phyloP scores from a whole-genome alignment of 2,329 filamentous ascomycete genomes.

The Phyllosticta citribraziliensis region DNA sequence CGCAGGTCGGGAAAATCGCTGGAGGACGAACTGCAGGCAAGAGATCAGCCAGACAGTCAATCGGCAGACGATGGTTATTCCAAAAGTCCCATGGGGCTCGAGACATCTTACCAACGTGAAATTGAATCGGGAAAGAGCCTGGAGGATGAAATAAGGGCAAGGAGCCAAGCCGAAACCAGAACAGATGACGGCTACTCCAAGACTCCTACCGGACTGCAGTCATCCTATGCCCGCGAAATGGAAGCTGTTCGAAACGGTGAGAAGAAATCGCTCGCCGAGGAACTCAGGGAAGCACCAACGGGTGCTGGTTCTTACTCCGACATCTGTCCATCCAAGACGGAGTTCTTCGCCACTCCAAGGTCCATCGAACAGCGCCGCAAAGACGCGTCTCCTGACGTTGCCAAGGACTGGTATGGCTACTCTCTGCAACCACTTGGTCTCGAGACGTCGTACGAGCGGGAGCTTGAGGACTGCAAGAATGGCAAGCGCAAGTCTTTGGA shows the following conservation, averaged over 20 bases:
- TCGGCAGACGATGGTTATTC: conserved; percentile 6
- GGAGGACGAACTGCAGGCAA: background rate
- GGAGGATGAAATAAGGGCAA: conserved; percentile 4
- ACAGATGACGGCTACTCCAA: conserved; percentile 6
- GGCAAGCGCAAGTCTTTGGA: conserved; percentile 7
- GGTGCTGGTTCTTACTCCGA: conserved; percentile 4
- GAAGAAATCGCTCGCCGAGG: conserved; percentile 9
- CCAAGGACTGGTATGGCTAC: conserved; percentile 12
- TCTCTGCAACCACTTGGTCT: conserved; percentile 13
- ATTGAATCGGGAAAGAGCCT: conserved; percentile 1
- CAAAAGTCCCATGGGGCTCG: conserved; percentile 11
- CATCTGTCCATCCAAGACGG: background rate
- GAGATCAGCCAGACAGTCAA: background rate
- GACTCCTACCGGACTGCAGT: conserved; percentile 4
- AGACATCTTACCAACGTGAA: conserved; percentile 14
- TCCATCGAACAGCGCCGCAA: conserved; percentile 7
- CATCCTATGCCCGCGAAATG: conserved; percentile 11
- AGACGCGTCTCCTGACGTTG: conserved; percentile 4
- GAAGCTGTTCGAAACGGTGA: conserved; percentile 2
- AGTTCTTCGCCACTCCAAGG: background rate
- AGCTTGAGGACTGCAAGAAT: conserved; percentile 4
- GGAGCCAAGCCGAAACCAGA: background rate
- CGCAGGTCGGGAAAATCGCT: conserved; percentile 2
- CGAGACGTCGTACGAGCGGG: conserved; percentile 11
- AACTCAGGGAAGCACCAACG: background rate